These are phyloP conservation scores for Clonostachys rosea DNA, from an alignment of 2,329 filamentous ascomycete genomes.

Conservation along the genomic window DNA sequence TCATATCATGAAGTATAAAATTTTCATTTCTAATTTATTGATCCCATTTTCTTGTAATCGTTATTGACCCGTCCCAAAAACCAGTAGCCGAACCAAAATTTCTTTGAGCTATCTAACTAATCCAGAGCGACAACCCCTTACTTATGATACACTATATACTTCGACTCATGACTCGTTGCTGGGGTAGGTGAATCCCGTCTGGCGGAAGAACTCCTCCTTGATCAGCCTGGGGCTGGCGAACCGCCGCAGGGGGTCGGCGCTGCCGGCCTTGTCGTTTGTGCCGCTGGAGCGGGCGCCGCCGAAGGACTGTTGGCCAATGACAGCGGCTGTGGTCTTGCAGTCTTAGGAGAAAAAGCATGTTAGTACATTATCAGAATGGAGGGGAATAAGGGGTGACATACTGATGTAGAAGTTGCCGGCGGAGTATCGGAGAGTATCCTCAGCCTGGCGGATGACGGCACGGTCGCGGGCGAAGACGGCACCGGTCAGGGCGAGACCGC, in stretches of 20 bases:
- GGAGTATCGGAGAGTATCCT: slow-evolving; percentile 59
- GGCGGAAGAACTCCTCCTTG: slow-evolving; percentile 65
- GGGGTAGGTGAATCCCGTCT: slow-evolving; percentile 53
- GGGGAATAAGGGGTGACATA: background rate
- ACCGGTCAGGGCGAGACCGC: slow-evolving; percentile 53
- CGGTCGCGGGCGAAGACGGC: slow-evolving; percentile 65
- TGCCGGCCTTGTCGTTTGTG: slow-evolving; percentile 66
- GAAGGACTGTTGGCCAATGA: slow-evolving; percentile 65
- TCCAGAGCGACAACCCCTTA: too few species aligned
- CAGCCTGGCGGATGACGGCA: slow-evolving; percentile 54
- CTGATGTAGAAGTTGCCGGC: slow-evolving; percentile 75
- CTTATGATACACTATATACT: too few species aligned
- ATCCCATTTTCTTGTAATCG: too few species aligned
- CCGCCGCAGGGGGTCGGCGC: slow-evolving; percentile 48
- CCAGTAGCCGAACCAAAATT: too few species aligned
- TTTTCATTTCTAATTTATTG: too few species aligned
- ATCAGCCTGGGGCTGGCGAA: slow-evolving; percentile 58
- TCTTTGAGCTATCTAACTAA: too few species aligned
- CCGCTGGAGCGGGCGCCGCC: slow-evolving; percentile 59
- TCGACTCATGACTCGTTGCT: slow-evolving; percentile 46
- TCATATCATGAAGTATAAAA: too few species aligned
- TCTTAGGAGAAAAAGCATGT: slow-evolving; percentile 19
- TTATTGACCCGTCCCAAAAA: too few species aligned
- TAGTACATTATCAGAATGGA: background rate
- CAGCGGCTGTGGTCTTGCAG: slow-evolving; percentile 65